Conservation (phyloP, 108 stramenopile genomes). For the Skeletonema tropicum region DNA sequence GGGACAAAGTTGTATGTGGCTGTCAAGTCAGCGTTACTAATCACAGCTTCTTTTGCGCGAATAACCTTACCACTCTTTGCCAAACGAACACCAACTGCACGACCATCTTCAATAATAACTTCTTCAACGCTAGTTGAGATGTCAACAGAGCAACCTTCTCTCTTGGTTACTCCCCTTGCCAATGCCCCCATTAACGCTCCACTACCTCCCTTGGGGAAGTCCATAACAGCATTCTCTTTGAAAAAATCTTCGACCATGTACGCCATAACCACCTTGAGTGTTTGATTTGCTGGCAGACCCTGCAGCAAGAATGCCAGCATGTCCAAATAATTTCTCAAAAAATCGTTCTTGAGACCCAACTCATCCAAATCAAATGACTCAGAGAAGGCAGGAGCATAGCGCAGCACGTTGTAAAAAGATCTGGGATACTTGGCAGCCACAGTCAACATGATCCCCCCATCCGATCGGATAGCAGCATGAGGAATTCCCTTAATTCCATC, state of each 20-base stretch:
- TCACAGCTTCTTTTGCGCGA: slow-evolving; percentile 79
- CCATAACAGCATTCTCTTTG: slow-evolving; percentile 85
- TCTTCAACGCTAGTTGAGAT: slow-evolving; percentile 77
- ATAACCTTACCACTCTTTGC: slow-evolving; percentile 67
- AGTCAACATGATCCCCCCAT: slow-evolving; percentile 70
- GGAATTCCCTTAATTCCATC: slow-evolving; percentile 77
- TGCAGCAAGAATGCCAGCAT: slow-evolving; percentile 90
- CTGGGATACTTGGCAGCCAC: slow-evolving; percentile 67
- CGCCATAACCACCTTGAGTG: slow-evolving; percentile 91
- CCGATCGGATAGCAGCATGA: slow-evolving; percentile 66
- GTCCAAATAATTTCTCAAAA: slow-evolving; percentile 91
- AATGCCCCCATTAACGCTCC: slow-evolving; percentile 88
- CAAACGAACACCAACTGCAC: slow-evolving; percentile 77
- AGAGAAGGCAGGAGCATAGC: slow-evolving; percentile 65
- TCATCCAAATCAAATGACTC: slow-evolving; percentile 79
- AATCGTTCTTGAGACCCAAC: slow-evolving; percentile 79
- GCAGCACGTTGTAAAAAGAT: slow-evolving; percentile 62
- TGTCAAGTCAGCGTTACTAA: slow-evolving; percentile 89
- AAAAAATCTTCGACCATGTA: slow-evolving; percentile 96
- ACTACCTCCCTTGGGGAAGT: slow-evolving; percentile 91
- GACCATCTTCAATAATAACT: slow-evolving; percentile 83
- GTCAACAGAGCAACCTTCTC: slow-evolving; percentile 58
- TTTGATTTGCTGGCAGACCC: slow-evolving; percentile 86
- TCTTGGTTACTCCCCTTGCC: slow-evolving; percentile 84
- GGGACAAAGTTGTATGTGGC: slow-evolving; percentile 74